Conservation (phyloP, 1,139 yeast genomes). For the Suhomyces maxii region DNA sequence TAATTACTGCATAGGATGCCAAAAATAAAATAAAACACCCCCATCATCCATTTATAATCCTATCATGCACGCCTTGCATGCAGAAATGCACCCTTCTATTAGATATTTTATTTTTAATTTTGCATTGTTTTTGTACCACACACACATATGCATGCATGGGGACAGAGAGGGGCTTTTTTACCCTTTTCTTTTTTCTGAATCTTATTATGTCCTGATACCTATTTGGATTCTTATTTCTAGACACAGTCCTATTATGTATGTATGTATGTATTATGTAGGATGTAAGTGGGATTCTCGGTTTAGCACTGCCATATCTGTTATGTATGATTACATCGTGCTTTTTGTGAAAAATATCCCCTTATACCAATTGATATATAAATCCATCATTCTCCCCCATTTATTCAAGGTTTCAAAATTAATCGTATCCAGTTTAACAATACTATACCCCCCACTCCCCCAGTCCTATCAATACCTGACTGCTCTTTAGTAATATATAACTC, state of each 20-base stretch:
- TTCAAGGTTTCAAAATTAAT: no score
- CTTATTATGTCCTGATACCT: conserved; percentile 1
- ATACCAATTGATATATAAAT: conserved; percentile 1
- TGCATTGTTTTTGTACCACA: background rate
- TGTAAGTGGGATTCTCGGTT: conserved; percentile 2
- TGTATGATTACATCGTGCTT: conserved; percentile 7
- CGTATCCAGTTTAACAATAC: no score
- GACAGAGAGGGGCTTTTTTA: no score
- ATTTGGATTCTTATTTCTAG: conserved; percentile 3
- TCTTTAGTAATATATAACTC: no score
- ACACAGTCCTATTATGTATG: conserved; percentile 3
- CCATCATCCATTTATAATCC: background rate
- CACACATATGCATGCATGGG: background rate
- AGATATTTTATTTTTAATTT: no score
- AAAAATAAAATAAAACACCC: background rate
- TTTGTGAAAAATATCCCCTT: conserved; percentile 9
- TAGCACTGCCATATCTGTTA: conserved; percentile 3
- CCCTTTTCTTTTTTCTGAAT: background rate
- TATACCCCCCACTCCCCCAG: no score
- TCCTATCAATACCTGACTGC: no score
- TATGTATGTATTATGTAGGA: conserved; percentile 3
- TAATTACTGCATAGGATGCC: background rate
- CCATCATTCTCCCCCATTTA: background rate
- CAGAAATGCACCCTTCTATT: background rate
- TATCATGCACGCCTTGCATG: background rate